A percentile compares a stretch with the other conserved stretches of the same genome.
phyloP scores from a whole-genome alignment of 768 basidiomycete genomes.

The Butyriboletus loyo region DNA sequence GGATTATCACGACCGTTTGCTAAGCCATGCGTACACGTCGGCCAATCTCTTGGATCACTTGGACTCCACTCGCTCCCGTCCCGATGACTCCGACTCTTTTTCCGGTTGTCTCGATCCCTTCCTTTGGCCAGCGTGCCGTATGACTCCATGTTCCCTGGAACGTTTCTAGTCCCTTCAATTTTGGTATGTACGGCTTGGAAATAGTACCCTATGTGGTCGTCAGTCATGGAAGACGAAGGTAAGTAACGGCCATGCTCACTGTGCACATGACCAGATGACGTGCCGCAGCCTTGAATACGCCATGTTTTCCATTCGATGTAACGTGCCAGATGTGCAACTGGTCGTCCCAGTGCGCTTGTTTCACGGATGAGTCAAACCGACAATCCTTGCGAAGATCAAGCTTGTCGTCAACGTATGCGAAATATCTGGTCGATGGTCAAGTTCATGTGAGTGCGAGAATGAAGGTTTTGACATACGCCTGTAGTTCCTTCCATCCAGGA shows the following conservation, averaged over 20 bases:
- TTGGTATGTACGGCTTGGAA: conserved; percentile 13
- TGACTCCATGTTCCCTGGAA: conserved; percentile 10
- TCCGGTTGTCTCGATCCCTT: conserved; percentile 9
- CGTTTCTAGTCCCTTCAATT: conserved; percentile 4
- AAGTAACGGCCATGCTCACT: neutral
- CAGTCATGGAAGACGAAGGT: neutral
- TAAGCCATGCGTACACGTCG: neutral
- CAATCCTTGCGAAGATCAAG: conserved; percentile 14
- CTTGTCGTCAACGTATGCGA: conserved; percentile 10
- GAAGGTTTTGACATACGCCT: neutral
- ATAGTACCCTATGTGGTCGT: neutral
- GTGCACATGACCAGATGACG: conserved; percentile 14
- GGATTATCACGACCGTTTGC: neutral
- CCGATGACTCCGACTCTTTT: conserved; percentile 18
- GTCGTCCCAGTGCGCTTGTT: conserved; percentile 12
- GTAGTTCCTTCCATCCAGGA: conserved; percentile 11
- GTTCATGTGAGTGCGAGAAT: neutral
- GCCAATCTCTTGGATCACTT: conserved; percentile 14
- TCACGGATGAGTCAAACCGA: conserved; percentile 10
- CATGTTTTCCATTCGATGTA: conserved; percentile 5
- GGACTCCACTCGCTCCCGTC: conserved; percentile 15
- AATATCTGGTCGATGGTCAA: conserved; percentile 1
- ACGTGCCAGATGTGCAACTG: conserved; percentile 6
- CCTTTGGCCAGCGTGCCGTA: conserved; percentile 13
- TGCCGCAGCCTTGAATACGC: conserved; percentile 9